Evolutionary conservation across 106 monocot species (phyloP), one percentile per base, ranked within the genome.

Genomic region (Dioscorea zingiberensis): DNA sequence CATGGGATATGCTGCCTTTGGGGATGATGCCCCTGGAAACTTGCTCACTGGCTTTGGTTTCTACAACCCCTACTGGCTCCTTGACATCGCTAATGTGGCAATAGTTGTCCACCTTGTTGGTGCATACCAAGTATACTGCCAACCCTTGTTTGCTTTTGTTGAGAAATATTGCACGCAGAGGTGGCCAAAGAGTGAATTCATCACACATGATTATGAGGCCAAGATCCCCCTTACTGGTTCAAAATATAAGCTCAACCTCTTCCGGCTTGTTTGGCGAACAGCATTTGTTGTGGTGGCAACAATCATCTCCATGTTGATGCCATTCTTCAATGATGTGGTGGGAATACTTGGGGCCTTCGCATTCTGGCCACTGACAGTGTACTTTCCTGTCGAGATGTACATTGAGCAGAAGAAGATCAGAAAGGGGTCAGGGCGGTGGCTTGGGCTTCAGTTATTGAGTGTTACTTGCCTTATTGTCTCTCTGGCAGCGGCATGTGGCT

Each of bases 1-100:
- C 70, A 81, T 85, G 69, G 85, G 85, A 17, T 85, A 85, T 29
- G 81, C 81, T 0, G 85, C 85, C 45, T 85, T 85, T 23, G 85
- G 85, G 0, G 66, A 85, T 44, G 59, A 71, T 25, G 70, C 74
- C 0, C 85, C 85, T 2, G 77, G 77, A 0, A 85, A 85, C 63
- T 74, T 85, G 53, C 73, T 85, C n/a, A 85, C 85, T 2, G 85
- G 77, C 18, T 85, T 81, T 21, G 85, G 85, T 11, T 85, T 81
- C 77, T 81, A 74, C 61, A 71, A 85, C 28, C 81, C 85, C 0
- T 85, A 74, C 59, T 85, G 85, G 85, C 85, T 85, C 46, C 73
- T 85, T 21, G 77, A 85, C 46, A 62, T 81, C 32, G 81, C 81
- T 32, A 85, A 85, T 53, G 73, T 64, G 21, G 81, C 81, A 44